Conservation (phyloP, 2,329 filamentous ascomycete genomes). For the Bertia moriformis region DNA sequence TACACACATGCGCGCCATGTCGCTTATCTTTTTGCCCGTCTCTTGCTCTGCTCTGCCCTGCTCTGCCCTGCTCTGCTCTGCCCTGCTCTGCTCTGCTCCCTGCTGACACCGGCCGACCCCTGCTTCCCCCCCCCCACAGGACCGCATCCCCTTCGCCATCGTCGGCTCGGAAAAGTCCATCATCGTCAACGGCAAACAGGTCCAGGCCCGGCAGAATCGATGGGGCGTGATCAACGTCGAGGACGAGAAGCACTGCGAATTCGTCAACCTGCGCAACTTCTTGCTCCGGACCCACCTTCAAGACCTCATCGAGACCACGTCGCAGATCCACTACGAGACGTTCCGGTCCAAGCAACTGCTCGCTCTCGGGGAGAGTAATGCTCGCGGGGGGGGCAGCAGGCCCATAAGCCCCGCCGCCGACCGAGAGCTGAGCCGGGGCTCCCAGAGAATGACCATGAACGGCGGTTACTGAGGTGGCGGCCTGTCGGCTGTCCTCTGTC, state of each 20-base stretch:
- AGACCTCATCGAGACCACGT: slow-evolving; percentile 97
- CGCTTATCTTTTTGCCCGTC: too few relatives aligned
- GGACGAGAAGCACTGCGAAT: slow-evolving; percentile 99
- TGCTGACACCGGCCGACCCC: too few relatives aligned
- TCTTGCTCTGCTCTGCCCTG: too few relatives aligned
- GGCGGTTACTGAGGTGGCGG: too few relatives aligned
- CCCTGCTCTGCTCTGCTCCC: too few relatives aligned
- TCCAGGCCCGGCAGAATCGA: slow-evolving; percentile 93
- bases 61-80: too few relatives aligned
- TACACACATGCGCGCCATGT: too few relatives aligned
- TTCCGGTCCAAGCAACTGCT: slow-evolving; percentile 99
- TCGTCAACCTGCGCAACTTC: slow-evolving; percentile 96
- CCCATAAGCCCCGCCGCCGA: slow-evolving; percentile 93
- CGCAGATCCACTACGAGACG: slow-evolving; percentile 99
- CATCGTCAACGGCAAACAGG: slow-evolving; percentile 92
- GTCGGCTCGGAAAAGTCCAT: slow-evolving; percentile 97
- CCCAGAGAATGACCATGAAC: slow-evolving; percentile 96
- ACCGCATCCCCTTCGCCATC: slow-evolving; percentile 90
- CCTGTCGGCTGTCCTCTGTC: too few relatives aligned
- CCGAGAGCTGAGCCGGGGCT: slow-evolving; percentile 89
- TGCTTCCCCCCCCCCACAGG: too few relatives aligned
- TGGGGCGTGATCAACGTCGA: slow-evolving; percentile 99
- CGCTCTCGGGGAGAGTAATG: slow-evolving; percentile 94
- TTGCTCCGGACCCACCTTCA: slow-evolving; percentile 94
- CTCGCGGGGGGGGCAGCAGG: slow-evolving; percentile 53